Evolutionary conservation across 352 stramenopile species (phyloP).

Genomic region (Discostella stelligera): DNA sequence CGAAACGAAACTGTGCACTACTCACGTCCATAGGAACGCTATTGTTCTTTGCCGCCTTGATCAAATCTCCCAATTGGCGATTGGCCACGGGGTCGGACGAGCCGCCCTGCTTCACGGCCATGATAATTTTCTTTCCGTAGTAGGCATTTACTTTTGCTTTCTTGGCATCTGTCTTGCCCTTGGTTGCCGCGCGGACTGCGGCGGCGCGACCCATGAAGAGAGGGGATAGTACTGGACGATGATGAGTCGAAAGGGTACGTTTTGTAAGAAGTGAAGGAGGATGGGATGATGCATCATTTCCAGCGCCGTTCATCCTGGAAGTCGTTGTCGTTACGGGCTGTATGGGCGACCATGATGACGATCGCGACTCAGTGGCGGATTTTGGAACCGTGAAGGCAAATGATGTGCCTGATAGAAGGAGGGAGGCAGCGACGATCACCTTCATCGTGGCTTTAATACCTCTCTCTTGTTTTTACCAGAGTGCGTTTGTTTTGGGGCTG

Average conservation of each 20-base stretch:
- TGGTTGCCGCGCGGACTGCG: constrained; percentile 73
- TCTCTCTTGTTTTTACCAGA: too few species aligned
- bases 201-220: constrained; percentile 79
- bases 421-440: constrained; percentile 11
- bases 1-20: constrained; percentile 5
- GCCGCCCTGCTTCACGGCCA: constrained; percentile 83
- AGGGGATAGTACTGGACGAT: constrained; percentile 7
- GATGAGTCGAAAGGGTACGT: too few species aligned
- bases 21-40: constrained; percentile 80
- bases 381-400: constrained; percentile 31
- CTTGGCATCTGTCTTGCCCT: constrained; percentile 74
- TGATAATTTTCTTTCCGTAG: constrained; percentile 86
- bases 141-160: constrained; percentile 81
- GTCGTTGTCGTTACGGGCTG: neutral
- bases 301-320: neutral
- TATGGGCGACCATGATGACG: neutral
- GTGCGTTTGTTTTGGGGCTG: too few species aligned
- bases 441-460: constrained; percentile 32
- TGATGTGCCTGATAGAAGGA: constrained; percentile 21
- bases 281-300: neutral
- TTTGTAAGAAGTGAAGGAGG: too few species aligned
- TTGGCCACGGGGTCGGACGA: constrained; percentile 76
- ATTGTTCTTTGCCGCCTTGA: constrained; percentile 82
- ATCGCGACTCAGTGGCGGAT: neutral
- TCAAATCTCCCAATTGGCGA: constrained; percentile 74